Evolutionary conservation across 2,329 filamentous ascomycete species (phyloP), one percentile per base, ranked within the genome.

Genomic region (Sclerotinia glacialis): DNA sequence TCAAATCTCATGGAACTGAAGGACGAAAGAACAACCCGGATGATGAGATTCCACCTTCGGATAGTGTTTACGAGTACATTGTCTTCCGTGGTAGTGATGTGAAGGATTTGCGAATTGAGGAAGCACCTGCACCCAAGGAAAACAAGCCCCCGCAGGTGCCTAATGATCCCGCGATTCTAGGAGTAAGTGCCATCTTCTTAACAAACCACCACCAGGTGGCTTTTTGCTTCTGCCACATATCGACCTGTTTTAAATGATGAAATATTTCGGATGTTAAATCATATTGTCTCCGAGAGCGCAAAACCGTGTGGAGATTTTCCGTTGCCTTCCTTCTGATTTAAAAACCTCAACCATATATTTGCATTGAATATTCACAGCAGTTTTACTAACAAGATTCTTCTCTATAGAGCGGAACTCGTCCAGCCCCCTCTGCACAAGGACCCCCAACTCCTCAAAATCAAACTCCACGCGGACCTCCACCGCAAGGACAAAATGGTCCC

Each of bases 321-420:
- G 93, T 97, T 97, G 93, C 93, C 93, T 97, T 97, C 93, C 93
- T 97, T 97, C 93, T 97, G 93, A 97, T 88, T 70, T 74, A 56
- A 6, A 44, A 12, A 3, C 14, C 14, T 47, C 5, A 47, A 61
- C 12, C 31, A 61, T 61, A 49, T 54, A 11, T 26, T 56, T 56
- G 11, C 64, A 73, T 72, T 65, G 66, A 47, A 49, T 67, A 21
- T 49, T 65, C 47, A 46, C 73, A 63, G 73, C 65, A 46, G 69
- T 50, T 69, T 69, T 69, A 70, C 69, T 81, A n/a, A 55, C 26
- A 11, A 54, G 9, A 34, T 44, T 16, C 3, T 6, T 5, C 34
- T 49, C 81, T 80, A 73, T 81, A 84, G 72, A 81, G 79, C 66
- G 79, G 79, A 53, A 78, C 80, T 65, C 74, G 75, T 65, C 74